Evolutionary conservation across 768 basidiomycete species (phyloP), one percentile per base, ranked within the genome.

Genomic region (Kondoa subrosea): DNA sequence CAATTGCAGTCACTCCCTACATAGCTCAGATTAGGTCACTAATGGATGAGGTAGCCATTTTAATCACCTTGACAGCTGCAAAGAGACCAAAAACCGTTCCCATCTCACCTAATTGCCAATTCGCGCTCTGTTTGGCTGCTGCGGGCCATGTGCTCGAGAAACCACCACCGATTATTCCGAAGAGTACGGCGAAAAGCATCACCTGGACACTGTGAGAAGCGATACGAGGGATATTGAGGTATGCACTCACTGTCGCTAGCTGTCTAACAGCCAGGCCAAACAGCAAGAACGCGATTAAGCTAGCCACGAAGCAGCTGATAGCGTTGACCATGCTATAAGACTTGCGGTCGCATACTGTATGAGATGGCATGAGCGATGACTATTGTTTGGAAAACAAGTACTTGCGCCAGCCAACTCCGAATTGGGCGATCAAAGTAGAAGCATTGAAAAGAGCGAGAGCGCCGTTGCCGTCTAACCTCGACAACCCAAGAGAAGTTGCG

Each of bases 401-500:
- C n/a, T n/a, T n/a, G n/a, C n/a, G 58, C 25, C 30, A 60, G 58
- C 58, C 58, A 60, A 60, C 29, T 15, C 25, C 58, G 29, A 60
- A 60, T 15, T 31, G 58, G 14, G 58, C n/a, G 14, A 60, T 14
- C 8, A 31, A 8, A 25, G 8, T 4, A 31, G 58, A 25, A 25
- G 30, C 58, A 31, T 60, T 60, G 58, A 60, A 60, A 14, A 60
- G 58, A 60, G 14, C 29, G 58, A 60, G 58, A 27, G 58, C 58
- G 8, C 14, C 8, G 29, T 60, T 60, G 25, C 58, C 58, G 25
- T 25, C 14, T 31, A 27, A 14, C 4, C 25, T 8, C 8, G 12
- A 14, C 14, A 60, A 27, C 4, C 58, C 33, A 14, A 73, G 32
- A 1, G 57, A 14, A 27, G 61, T 29, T 17, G 70, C 27, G 67